These are phyloP conservation scores for Neurospora sp. DNA, from an alignment of 495 filamentous ascomycete genomes.

Conservation along the genomic window DNA sequence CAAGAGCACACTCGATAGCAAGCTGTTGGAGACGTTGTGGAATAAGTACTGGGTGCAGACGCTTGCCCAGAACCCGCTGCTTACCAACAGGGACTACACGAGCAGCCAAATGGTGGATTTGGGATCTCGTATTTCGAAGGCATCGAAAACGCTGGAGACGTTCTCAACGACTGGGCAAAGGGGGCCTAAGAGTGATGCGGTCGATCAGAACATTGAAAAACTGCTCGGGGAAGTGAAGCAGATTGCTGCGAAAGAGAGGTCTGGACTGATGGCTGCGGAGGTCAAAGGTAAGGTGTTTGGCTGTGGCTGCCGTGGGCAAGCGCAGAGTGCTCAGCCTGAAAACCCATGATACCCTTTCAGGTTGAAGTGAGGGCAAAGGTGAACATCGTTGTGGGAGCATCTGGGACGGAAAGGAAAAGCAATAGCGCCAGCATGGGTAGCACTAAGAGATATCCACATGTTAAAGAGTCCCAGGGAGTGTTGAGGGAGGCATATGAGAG, in stretches of 20 bases:
- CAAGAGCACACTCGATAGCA: conserved; percentile 79
- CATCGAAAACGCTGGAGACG: conserved; percentile 21
- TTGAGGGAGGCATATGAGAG: neutral
- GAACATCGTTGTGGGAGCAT: neutral
- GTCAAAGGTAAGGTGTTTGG: conserved; percentile 78
- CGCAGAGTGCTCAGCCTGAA: neutral
- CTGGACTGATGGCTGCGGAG: conserved; percentile 69
- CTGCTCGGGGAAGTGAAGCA: conserved; percentile 69
- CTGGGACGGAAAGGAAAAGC: neutral
- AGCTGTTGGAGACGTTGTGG: conserved; percentile 83
- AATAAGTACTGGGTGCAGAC: conserved; percentile 99
- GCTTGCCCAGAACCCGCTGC: conserved; percentile 86
- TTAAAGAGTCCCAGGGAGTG: neutral
- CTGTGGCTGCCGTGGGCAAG: neutral
- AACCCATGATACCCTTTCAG: neutral
- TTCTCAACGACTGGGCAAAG: neutral
- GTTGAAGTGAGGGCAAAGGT: neutral
- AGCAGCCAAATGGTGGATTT: conserved; percentile 90
- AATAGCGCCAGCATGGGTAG: neutral
- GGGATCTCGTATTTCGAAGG: conserved; percentile 63
- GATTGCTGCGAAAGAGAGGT: conserved; percentile 76
- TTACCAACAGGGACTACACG: conserved; percentile 86
- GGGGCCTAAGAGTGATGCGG: neutral
- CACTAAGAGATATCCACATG: neutral
- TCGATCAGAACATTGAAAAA: conserved; percentile 58